Percentiles rank a stretch among this genome's conserved stretches.
Conservation (phyloP, 164 flowering plant species). For the Tetracentron sinense region DNA sequence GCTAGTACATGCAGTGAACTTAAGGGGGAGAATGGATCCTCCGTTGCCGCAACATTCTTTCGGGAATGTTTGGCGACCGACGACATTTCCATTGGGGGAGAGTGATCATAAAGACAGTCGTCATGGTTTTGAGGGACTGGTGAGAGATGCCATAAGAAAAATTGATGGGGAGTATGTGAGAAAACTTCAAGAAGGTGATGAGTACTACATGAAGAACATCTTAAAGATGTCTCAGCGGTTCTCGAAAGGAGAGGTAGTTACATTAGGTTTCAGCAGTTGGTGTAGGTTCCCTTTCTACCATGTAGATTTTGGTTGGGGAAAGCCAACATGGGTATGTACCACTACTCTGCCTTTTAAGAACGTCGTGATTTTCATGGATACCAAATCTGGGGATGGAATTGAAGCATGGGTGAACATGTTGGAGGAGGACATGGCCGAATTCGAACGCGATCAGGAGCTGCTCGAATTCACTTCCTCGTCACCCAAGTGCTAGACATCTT, state of each 20-base stretch:
- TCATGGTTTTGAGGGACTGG: conserved; percentile 4
- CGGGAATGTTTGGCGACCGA: conserved; percentile 21
- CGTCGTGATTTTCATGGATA: conserved; percentile 19
- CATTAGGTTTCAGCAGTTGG: conserved; percentile 26
- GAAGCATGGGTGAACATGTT: conserved; percentile 34
- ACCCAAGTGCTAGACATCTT: conserved; percentile 17
- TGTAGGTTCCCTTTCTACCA: conserved; percentile 27
- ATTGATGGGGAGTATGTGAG: conserved; percentile 13
- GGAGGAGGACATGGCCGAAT: conserved; percentile 22
- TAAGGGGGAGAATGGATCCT: conserved; percentile 23
- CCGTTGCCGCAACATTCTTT: conserved; percentile 21
- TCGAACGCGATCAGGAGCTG: conserved; percentile 22
- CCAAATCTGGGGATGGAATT: conserved; percentile 26
- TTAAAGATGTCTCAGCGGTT: neutral
- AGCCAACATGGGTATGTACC: conserved; percentile 32
- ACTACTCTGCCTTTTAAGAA: conserved; percentile 11
- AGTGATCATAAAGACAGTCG: neutral
- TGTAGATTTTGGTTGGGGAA: conserved; percentile 47
- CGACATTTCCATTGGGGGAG: conserved; percentile 2
- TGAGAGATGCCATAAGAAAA: conserved; percentile 17
- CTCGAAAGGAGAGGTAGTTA: conserved; percentile 9
- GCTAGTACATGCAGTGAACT: conserved; percentile 24
- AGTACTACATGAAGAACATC: neutral
- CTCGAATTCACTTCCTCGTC: conserved; percentile 13
- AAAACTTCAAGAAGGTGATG: conserved; percentile 15